These are phyloP conservation scores for Hemileccinum impolitum DNA, from an alignment of 768 basidiomycete species.

Conservation along the genomic window DNA sequence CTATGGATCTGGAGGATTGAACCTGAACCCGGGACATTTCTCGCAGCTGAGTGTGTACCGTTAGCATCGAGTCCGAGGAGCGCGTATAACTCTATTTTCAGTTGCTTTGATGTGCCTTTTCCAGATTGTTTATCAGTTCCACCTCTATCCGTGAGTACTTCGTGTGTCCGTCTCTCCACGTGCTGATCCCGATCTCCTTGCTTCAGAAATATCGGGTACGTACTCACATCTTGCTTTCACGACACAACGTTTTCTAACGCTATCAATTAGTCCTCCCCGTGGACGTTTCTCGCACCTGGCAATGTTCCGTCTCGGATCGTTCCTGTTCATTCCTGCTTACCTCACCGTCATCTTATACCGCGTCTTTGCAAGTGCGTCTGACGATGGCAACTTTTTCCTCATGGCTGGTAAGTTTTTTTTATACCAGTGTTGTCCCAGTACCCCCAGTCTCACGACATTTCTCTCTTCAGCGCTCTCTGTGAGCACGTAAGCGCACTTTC, in stretches of 20 bases:
- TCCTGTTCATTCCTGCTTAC: constrained; percentile 89
- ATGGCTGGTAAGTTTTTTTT: constrained; percentile 69
- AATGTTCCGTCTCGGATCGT: constrained; percentile 87
- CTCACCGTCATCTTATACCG: constrained; percentile 75
- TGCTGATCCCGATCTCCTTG: neutral
- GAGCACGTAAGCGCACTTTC: constrained; percentile 64
- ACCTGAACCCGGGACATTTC: constrained; percentile 87
- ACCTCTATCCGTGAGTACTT: constrained; percentile 76
- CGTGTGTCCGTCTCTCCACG: neutral
- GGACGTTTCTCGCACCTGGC: constrained; percentile 80
- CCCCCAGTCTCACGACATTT: constrained; percentile 3
- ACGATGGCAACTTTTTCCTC: constrained; percentile 71
- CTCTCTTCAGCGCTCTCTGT: constrained; percentile 54
- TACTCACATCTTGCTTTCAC: constrained; percentile 1
- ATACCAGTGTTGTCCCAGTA: neutral
- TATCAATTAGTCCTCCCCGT: constrained; percentile 59
- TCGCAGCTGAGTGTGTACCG: constrained; percentile 75
- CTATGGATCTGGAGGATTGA: constrained; percentile 84
- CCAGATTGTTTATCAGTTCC: constrained; percentile 89
- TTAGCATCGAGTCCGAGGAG: neutral
- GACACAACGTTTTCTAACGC: constrained; percentile 5
- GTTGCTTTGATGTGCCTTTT: constrained; percentile 93
- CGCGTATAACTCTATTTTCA: constrained; percentile 27
- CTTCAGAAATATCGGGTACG: constrained; percentile 62
- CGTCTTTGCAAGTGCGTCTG: constrained; percentile 61